Base-by-base conservation (phyloP, 306 rosid genomes). In the Quercus ilex region DNA sequence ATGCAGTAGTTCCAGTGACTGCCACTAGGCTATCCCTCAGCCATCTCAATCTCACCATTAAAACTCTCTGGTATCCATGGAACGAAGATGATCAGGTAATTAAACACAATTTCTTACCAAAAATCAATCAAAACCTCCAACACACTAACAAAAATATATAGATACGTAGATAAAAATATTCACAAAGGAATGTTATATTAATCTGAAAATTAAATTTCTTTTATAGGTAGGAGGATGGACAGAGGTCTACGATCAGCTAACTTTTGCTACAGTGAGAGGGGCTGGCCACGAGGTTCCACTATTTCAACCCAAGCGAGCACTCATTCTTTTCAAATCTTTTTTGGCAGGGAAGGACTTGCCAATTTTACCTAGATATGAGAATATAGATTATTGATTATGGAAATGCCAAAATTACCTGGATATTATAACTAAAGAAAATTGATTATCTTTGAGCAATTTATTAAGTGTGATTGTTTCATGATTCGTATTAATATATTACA, bases 231-330 rank as follows among this genome's bases (percentile, higher is more conserved):
- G 94, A 9, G 98, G 98, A 73, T 87, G 97, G 98, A 88, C 97
- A 86, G 98, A 90, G 82, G 93, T 87, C 28, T 93, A 93, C 78
- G 25, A 91, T 10, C 97, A 94, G 30, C 74, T 93, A 43, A 91
- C 93, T 31, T 91, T 91, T 85, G 97, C 97, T 62, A 90, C 97
- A 1, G 90, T 93, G 41, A 85, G 98, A 85, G 98, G 94, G 65
- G 98, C 98, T 8, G 97, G 98, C 17, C 98, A 93, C 49, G 94
- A 91, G 79, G 98, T 90, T 58, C 97, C 98, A n/a, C 53, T 88
- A 23, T 85, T 90, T 77, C 93, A 91, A 81, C 93, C 98, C 0
- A 53, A 74, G 58, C 80, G 94, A 83, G 98, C 91, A 65, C 77
- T 84, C 80, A 73, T 67, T 67, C 90, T 93, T 51, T 91, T 93